Conservation (phyloP, 441 rosid genomes). For the Pelargonium myrrhifolium region DNA sequence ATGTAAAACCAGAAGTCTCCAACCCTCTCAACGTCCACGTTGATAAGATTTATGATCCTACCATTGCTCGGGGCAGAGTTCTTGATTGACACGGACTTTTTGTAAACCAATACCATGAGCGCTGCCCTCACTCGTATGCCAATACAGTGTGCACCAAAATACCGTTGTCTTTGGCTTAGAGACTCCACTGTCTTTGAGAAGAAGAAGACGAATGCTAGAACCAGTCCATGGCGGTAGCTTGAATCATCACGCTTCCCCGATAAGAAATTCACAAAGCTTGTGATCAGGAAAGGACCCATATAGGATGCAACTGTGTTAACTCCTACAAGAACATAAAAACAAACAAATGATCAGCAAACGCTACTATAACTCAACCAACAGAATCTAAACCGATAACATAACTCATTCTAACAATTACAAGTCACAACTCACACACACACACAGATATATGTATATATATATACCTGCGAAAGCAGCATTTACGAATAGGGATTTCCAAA, state of each 20-base stretch:
- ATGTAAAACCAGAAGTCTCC: constrained; percentile 59
- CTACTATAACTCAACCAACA: too few relatives aligned
- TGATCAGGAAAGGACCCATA: constrained; percentile 52
- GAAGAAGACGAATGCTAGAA: constrained; percentile 53
- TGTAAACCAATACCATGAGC: constrained; percentile 43
- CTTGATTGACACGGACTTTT: constrained; percentile 43
- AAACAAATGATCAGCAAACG: neutral
- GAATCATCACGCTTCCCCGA: constrained; percentile 30
- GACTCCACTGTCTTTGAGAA: constrained; percentile 55
- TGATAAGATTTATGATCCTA: constrained; percentile 47
- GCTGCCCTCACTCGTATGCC: constrained; percentile 37
- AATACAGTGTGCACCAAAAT: constrained; percentile 53
- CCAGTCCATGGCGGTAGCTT: constrained; percentile 34
- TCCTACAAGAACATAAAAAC: constrained; percentile 29
- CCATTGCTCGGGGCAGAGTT: constrained; percentile 37
- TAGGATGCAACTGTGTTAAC: constrained; percentile 53
- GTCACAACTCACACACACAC: too few relatives aligned
- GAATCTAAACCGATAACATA: too few relatives aligned
- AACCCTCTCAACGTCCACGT: constrained; percentile 57
- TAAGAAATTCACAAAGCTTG: constrained; percentile 54
- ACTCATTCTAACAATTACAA: constrained; percentile 7
- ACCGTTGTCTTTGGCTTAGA: constrained; percentile 57
- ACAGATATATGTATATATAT: too few relatives aligned
- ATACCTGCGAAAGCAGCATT: constrained; percentile 60
- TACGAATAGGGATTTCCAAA: constrained; percentile 36